Evolutionary conservation across 371 early-diverging fungal genomes (phyloP).

Genomic region (Capillidium heterosporum): DNA sequence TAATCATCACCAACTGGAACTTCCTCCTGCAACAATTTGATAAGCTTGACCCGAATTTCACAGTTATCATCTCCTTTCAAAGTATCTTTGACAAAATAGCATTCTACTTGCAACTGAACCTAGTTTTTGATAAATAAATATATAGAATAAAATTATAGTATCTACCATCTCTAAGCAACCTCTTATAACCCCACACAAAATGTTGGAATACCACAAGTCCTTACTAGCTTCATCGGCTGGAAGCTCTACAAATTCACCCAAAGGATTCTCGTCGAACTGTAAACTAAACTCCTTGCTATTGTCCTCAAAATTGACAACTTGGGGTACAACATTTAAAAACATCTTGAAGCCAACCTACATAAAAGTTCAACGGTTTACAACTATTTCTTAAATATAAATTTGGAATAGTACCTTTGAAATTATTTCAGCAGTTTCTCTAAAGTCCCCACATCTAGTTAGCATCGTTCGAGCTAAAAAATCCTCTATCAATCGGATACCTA

Average conservation of each 20-base stretch:
- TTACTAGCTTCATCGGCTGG: constrained; percentile 45
- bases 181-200: constrained; percentile 82
- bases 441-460: constrained; percentile 67
- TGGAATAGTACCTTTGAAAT: constrained; percentile 49
- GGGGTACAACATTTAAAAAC: constrained; percentile 80
- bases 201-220: constrained; percentile 89
- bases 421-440: constrained; percentile 82
- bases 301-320: constrained; percentile 54
- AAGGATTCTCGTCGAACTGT: constrained; percentile 82
- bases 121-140: constrained; percentile 7
- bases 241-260: constrained; percentile 79
- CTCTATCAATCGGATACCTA: constrained; percentile 87
- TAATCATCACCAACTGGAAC: constrained; percentile 87
- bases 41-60: constrained; percentile 73
- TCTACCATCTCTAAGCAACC: constrained; percentile 90
- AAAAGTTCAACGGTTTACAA: not conserved
- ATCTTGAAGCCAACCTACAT: constrained; percentile 80
- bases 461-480: constrained; percentile 82
- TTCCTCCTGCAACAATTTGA: constrained; percentile 83
- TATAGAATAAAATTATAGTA: not conserved
- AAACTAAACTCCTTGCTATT: constrained; percentile 79
- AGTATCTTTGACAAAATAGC: constrained; percentile 60
- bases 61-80: constrained; percentile 79
- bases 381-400: not conserved
- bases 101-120: constrained; percentile 83